Evolutionary conservation across 495 filamentous ascomycete genomes (phyloP).

Genomic region (Tuber calosporum): DNA sequence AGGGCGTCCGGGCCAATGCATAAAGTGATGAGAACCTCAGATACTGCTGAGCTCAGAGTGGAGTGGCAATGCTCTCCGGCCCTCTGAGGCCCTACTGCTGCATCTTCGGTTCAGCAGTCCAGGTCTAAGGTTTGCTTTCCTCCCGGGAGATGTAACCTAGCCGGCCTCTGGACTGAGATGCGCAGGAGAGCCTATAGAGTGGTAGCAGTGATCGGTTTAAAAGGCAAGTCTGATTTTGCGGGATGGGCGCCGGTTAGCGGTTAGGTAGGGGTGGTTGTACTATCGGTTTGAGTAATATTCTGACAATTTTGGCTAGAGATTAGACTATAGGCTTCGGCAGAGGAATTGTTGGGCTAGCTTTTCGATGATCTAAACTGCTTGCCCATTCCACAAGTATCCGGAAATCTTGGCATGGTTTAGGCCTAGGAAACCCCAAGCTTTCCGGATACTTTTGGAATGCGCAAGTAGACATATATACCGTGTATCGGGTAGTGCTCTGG

Average conservation of each 20-base stretch:
- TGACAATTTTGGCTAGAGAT: background rate
- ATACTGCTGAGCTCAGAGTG: slow-evolving; percentile 4
- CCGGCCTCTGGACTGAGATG: background rate
- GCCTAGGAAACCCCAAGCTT: too few species aligned
- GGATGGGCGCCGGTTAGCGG: background rate
- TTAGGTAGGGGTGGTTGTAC: background rate
- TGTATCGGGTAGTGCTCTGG: background rate
- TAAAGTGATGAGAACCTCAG: slow-evolving; percentile 4
- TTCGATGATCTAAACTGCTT: background rate
- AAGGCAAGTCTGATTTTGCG: slow-evolving; percentile 4
- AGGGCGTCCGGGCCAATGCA: background rate
- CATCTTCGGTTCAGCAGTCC: background rate
- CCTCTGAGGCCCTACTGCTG: background rate
- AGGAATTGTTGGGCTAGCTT: background rate
- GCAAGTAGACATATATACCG: background rate
- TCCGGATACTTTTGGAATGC: too few species aligned
- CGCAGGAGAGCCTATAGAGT: background rate
- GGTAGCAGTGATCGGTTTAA: slow-evolving; percentile 1
- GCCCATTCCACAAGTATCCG: too few species aligned
- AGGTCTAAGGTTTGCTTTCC: background rate
- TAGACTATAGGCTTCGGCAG: background rate
- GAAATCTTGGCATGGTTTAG: too few species aligned
- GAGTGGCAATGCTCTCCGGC: background rate
- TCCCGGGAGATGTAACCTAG: background rate
- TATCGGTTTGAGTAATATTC: background rate